A percentile compares a stretch with the other conserved stretches of the same genome.
Evolutionary conservation across 768 basidiomycete genomes (phyloP).

Genomic region (Cystobasidium ongulense): DNA sequence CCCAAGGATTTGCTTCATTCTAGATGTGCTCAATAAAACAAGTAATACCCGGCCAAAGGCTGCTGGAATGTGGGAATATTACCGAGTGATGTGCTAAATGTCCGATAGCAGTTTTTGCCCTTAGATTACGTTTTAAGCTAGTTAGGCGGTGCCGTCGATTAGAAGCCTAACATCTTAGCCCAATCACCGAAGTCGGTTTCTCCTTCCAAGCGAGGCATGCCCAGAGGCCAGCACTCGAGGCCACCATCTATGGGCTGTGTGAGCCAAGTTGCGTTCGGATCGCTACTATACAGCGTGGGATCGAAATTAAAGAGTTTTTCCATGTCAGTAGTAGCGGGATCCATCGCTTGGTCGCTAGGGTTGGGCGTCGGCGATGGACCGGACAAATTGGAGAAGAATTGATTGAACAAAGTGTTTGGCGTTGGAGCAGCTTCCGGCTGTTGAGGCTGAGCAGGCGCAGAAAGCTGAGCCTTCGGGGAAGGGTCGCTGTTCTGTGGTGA

Average conservation of each 20-base stretch:
- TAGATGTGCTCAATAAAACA: too few species aligned
- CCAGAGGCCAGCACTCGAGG: conserved; percentile 16
- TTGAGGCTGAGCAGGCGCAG: neutral
- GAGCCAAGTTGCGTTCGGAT: conserved; percentile 18
- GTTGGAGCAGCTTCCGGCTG: conserved; percentile 5
- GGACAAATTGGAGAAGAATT: conserved; percentile 9
- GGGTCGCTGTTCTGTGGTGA: neutral
- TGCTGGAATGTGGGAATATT: too few species aligned
- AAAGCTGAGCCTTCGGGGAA: neutral
- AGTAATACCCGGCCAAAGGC: too few species aligned
- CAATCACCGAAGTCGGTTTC: conserved; percentile 25
- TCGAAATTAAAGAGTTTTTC: conserved; percentile 19
- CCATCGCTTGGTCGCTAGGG: neutral
- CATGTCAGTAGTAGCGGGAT: neutral
- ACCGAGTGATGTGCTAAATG: neutral
- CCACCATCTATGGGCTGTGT: conserved; percentile 1
- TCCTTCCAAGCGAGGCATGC: conserved; percentile 6
- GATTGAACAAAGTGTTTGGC: conserved; percentile 22
- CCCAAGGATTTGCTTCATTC: too few species aligned
- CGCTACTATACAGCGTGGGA: conserved; percentile 3
- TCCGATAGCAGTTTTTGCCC: too few species aligned
- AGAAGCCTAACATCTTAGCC: conserved; percentile 26
- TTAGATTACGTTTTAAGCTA: too few species aligned
- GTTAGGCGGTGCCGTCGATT: neutral
- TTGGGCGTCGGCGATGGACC: neutral